These are phyloP conservation scores for Linnemannia exigua DNA, from an alignment of 192 early-diverging fungal species.

Conservation along the genomic window DNA sequence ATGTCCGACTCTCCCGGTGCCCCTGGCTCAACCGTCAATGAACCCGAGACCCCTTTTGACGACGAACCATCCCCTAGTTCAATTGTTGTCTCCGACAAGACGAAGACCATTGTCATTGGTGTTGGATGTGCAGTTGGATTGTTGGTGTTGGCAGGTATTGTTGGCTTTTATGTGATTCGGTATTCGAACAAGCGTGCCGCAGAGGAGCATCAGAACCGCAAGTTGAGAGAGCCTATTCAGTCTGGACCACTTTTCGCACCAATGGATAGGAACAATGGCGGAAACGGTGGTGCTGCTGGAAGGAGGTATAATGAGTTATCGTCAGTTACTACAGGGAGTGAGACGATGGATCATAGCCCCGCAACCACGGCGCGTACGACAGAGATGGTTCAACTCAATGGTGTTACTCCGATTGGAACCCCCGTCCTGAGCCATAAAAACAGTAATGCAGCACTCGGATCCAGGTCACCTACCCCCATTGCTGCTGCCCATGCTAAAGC, in stretches of 20 bases:
- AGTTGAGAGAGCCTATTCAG: constrained; percentile 38
- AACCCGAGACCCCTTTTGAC: neutral
- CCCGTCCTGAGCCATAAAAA: neutral
- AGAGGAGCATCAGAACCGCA: constrained; percentile 11
- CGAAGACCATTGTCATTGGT: constrained; percentile 42
- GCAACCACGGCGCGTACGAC: constrained; percentile 16
- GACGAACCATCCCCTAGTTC: constrained; percentile 17
- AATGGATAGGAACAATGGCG: constrained; percentile 5
- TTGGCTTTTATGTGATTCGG: constrained; percentile 50
- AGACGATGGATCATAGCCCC: constrained; percentile 18
- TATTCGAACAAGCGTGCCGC: constrained; percentile 38
- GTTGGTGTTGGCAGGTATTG: constrained; percentile 36
- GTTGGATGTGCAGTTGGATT: constrained; percentile 44
- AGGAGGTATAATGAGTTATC: constrained; percentile 44
- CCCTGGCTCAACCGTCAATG: neutral
- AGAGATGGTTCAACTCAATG: constrained; percentile 36
- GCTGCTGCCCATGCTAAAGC: constrained; percentile 28
- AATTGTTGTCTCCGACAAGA: constrained; percentile 35
- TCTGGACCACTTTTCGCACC: constrained; percentile 42
- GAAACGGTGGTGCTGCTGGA: neutral
- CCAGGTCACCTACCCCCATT: constrained; percentile 40
- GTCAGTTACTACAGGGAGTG: constrained; percentile 29
- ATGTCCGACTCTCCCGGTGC: constrained; percentile 1
- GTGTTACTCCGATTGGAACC: neutral
- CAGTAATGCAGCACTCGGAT: constrained; percentile 13